Conservation (phyloP, 371 early-diverging fungal species). For the Zancudomyces culisetae region DNA sequence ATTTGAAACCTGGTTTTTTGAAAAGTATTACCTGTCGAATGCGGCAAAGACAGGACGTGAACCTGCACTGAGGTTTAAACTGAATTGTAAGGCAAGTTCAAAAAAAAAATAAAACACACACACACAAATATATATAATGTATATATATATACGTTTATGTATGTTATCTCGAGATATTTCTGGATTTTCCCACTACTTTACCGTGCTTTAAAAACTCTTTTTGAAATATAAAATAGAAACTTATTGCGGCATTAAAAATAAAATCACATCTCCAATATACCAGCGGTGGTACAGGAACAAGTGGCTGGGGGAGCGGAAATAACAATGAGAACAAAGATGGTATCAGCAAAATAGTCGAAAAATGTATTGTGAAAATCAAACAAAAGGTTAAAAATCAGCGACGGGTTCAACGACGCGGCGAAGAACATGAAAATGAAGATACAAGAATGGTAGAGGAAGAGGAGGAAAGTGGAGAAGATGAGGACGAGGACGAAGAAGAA, state of each 20-base stretch:
- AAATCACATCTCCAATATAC: no score
- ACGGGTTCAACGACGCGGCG: background rate
- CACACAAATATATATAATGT: no score
- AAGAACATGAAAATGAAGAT: constrained; percentile 4
- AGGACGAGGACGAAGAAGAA: background rate
- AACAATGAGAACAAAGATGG: no score
- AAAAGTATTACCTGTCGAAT: constrained; percentile 12
- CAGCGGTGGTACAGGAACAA: no score
- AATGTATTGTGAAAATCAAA: constrained; percentile 26
- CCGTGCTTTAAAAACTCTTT: constrained; percentile 21
- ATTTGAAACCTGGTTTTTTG: constrained; percentile 28
- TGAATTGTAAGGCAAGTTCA: constrained; percentile 4
- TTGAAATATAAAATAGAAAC: no score
- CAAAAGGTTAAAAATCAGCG: constrained; percentile 2
- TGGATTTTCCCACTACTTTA: background rate
- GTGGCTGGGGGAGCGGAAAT: no score
- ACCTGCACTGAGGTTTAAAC: constrained; percentile 14
- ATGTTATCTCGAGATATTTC: no score
- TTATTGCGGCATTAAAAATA: no score
- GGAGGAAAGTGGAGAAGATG: background rate
- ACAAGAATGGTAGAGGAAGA: background rate
- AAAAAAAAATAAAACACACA: background rate
- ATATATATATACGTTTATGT: no score
- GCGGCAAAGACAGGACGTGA: constrained; percentile 1
- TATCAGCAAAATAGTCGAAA: constrained; percentile 24